Evolutionary conservation across 192 early-diverging fungal genomes (phyloP).

Genomic region (Jimgerdemannia lactiflua): DNA sequence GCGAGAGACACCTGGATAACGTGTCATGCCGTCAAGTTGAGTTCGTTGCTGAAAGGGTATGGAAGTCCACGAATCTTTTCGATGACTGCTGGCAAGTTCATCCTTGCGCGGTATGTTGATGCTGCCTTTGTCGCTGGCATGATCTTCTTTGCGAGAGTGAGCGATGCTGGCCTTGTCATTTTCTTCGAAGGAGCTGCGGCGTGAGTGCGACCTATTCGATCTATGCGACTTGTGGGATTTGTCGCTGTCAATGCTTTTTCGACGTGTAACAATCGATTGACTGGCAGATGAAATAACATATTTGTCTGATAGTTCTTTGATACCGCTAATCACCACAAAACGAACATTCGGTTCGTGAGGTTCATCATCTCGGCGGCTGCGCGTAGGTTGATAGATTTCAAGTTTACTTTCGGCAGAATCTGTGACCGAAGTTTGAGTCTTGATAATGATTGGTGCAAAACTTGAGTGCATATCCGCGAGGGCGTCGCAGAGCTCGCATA

Average conservation of each 20-base stretch:
- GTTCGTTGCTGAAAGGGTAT: constrained; percentile 19
- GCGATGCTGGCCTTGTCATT: constrained; percentile 24
- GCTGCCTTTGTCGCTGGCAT: not conserved
- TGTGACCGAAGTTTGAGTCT: constrained; percentile 7
- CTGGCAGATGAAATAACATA: constrained; percentile 22
- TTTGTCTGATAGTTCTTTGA: constrained; percentile 40
- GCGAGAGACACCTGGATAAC: constrained; percentile 28
- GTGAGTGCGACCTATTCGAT: not conserved
- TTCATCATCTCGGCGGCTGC: constrained; percentile 15
- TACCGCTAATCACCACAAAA: constrained; percentile 46
- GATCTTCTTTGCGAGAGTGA: not conserved
- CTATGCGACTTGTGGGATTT: constrained; percentile 27
- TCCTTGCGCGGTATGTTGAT: not conserved
- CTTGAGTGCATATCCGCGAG: constrained; percentile 36
- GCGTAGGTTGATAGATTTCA: constrained; percentile 33
- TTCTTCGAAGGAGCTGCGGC: constrained; percentile 25
- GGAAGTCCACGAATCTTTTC: constrained; percentile 45
- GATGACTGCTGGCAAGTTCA: constrained; percentile 21
- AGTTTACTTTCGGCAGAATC: not conserved
- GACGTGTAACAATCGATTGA: constrained; percentile 4
- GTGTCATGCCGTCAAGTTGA: constrained; percentile 38
- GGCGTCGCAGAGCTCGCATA: constrained; percentile 41
- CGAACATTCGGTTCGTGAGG: constrained; percentile 32
- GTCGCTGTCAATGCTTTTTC: constrained; percentile 45
- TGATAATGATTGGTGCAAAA: constrained; percentile 41